Conservation (phyloP, 2,329 filamentous ascomycete genomes). For the Polychaeton citri region DNA sequence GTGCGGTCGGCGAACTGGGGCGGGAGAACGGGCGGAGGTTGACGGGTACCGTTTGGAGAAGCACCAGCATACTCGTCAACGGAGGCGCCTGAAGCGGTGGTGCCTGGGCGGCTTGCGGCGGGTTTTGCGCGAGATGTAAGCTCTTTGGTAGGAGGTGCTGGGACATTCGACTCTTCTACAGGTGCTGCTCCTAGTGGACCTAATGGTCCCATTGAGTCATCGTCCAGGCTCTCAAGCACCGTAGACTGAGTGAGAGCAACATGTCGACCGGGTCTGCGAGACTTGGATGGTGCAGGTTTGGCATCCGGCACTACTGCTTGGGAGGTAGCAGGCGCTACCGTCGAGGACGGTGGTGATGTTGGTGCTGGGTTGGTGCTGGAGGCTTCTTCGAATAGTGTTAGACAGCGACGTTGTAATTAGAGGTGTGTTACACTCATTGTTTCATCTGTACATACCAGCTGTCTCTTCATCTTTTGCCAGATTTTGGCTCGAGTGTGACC, state of each 20-base stretch:
- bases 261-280: slow-evolving; percentile 44
- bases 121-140: slow-evolving; percentile 31
- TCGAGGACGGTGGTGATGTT: slow-evolving; percentile 8
- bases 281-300: slow-evolving; percentile 21
- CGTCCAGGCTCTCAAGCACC: slow-evolving; percentile 62
- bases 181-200: slow-evolving; percentile 46
- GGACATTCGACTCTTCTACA: slow-evolving; percentile 49
- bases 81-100: slow-evolving; percentile 39
- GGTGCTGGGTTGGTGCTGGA: slow-evolving; percentile 2
- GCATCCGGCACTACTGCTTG: slow-evolving; percentile 10
- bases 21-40: slow-evolving; percentile 50
- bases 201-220: slow-evolving; percentile 58
- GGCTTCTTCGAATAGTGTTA: no score
- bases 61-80: slow-evolving; percentile 52
- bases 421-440: no score
- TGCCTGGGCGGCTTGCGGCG: slow-evolving; percentile 29
- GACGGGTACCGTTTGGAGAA: slow-evolving; percentile 40
- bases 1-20: slow-evolving; percentile 30
- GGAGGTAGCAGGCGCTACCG: slow-evolving; percentile 1
- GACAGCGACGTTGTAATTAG: no score
- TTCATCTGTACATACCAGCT: slow-evolving; percentile 15
- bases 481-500: slow-evolving; percentile 28
- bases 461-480: slow-evolving; percentile 23
- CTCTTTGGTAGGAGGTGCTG: slow-evolving; percentile 46
- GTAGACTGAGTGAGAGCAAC: slow-evolving; percentile 66